Percentiles rank a stretch among this genome's conserved stretches.
phyloP scores from a whole-genome alignment of 2,329 filamentous ascomycete species.

The Scedosporium boydii region DNA sequence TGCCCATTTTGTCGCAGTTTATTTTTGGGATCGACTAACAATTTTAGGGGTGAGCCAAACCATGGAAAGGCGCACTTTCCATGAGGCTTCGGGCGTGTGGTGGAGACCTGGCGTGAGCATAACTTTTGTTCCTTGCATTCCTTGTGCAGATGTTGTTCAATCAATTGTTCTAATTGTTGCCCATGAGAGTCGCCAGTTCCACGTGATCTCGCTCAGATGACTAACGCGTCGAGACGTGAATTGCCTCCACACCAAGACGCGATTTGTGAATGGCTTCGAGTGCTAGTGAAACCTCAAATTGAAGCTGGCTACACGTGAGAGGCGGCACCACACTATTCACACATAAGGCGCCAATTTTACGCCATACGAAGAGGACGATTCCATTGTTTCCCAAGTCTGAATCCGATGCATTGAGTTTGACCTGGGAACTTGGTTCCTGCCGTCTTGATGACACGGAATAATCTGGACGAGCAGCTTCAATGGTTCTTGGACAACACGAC shows the following conservation, averaged over 20 bases:
- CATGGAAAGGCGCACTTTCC: too few relatives aligned
- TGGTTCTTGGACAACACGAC: conserved; percentile 5
- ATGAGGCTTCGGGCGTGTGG: too few relatives aligned
- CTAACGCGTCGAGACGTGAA: not conserved
- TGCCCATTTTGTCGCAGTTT: too few relatives aligned
- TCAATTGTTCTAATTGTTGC: not conserved
- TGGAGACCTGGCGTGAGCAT: too few relatives aligned
- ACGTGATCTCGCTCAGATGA: conserved; percentile 1
- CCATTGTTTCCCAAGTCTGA: not conserved
- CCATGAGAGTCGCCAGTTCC: not conserved
- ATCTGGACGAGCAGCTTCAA: conserved; percentile 5
- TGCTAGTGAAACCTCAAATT: not conserved
- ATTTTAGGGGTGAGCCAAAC: too few relatives aligned
- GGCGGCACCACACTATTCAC: not conserved
- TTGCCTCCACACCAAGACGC: not conserved
- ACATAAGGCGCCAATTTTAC: not conserved
- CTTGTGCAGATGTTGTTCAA: not conserved
- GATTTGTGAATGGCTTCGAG: not conserved
- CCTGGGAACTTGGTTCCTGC: not conserved
- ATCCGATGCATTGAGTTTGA: not conserved
- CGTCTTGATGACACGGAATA: conserved; percentile 8
- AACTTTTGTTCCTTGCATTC: too few relatives aligned
- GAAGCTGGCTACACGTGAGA: not conserved
- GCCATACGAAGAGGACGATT: not conserved
- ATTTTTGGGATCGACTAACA: too few relatives aligned